Conservation (phyloP, 2,329 filamentous ascomycete species). For the Alternaria burnsii region DNA sequence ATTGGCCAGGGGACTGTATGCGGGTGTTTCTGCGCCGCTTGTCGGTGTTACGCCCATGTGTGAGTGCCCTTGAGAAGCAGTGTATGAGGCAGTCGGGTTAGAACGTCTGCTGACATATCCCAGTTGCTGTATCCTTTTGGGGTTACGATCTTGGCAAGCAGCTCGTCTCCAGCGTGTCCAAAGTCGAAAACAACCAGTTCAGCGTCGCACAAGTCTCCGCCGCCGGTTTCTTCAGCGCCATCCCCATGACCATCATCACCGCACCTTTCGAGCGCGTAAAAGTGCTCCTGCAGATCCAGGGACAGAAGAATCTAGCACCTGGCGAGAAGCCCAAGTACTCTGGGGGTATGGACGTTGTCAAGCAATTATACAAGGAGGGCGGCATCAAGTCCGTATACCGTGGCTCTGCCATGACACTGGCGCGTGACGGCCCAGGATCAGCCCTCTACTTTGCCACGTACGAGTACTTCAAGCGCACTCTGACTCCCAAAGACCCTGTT, state of each 20-base stretch:
- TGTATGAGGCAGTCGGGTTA: background rate
- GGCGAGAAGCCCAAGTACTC: constrained; percentile 93
- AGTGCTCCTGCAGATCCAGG: constrained; percentile 96
- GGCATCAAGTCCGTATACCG: constrained; percentile 92
- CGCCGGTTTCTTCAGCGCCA: constrained; percentile 92
- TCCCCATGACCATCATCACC: constrained; percentile 98
- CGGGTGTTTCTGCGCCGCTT: constrained; percentile 93
- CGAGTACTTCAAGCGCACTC: constrained; percentile 87
- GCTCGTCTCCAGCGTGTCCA: constrained; percentile 75
- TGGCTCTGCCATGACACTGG: constrained; percentile 87
- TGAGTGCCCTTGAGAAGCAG: constrained; percentile 61
- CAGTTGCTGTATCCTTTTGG: constrained; percentile 74
- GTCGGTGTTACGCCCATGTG: constrained; percentile 99
- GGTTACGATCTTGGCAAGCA: constrained; percentile 96
- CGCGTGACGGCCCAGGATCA: constrained; percentile 89
- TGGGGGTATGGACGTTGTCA: constrained; percentile 87
- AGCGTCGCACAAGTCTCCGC: constrained; percentile 87
- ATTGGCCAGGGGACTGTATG: constrained; percentile 80
- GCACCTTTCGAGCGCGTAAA: constrained; percentile 99
- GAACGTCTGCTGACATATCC: constrained; percentile 10
- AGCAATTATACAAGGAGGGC: constrained; percentile 90
- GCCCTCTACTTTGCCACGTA: constrained; percentile 98
- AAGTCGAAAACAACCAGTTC: constrained; percentile 73
- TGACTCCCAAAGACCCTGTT: constrained; percentile 81
- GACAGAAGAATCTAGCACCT: constrained; percentile 82